phyloP scores from a whole-genome alignment of 2,329 filamentous ascomycete species.

The Alternaria infectoria region DNA sequence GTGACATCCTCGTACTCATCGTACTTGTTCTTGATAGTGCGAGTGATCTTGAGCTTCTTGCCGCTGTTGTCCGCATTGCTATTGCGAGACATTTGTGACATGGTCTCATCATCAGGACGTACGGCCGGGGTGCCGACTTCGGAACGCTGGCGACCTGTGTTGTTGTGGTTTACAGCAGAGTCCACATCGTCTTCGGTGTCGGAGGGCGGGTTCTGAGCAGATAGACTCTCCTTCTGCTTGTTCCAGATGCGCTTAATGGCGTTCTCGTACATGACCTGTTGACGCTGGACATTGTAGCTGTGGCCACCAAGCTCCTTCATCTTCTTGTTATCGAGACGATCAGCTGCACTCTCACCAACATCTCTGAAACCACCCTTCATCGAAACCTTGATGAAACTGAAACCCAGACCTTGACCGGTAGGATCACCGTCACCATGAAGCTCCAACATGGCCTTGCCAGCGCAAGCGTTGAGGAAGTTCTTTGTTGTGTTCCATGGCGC shows the following conservation, averaged over 20 bases:
- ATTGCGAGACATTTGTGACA: constrained; percentile 57
- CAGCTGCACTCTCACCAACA: constrained; percentile 84
- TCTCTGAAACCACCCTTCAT: constrained; percentile 99
- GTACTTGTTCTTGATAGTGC: constrained; percentile 68
- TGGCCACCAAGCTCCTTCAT: constrained; percentile 78
- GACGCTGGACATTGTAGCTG: constrained; percentile 95
- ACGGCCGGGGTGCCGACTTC: constrained; percentile 65
- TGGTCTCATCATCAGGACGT: constrained; percentile 72
- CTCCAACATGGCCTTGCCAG: constrained; percentile 95
- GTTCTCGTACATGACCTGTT: constrained; percentile 89
- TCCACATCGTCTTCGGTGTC: constrained; percentile 73
- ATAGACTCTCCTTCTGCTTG: constrained; percentile 79
- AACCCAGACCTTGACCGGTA: constrained; percentile 88
- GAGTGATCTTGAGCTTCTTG: constrained; percentile 75
- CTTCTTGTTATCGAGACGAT: constrained; percentile 81
- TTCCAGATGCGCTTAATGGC: constrained; percentile 94
- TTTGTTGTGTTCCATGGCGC: constrained; percentile 97
- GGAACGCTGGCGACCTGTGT: constrained; percentile 58
- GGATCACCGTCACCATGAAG: constrained; percentile 95
- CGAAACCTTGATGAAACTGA: constrained; percentile 96
- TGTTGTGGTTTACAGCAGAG: constrained; percentile 53
- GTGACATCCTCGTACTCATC: constrained; percentile 63
- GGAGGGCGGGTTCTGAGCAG: constrained; percentile 75
- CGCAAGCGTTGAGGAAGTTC: constrained; percentile 91
- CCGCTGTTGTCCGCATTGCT: constrained; percentile 66